Evolutionary conservation across 805 yeast genomes (phyloP).

Genomic region (Saturnispora galanensis): DNA sequence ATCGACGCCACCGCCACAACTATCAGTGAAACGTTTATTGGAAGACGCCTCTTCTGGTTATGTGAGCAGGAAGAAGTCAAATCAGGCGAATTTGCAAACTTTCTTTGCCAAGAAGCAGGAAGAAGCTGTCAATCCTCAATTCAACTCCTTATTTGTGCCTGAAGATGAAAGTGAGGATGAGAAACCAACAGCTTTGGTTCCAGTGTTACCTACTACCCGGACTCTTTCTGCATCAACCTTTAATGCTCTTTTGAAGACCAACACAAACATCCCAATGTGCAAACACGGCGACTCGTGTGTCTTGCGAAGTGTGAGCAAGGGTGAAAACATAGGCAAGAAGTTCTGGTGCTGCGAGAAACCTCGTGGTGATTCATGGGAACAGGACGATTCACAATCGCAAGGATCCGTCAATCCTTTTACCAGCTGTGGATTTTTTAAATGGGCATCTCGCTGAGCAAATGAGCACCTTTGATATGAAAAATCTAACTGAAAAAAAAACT

Average conservation of each 20-base stretch:
- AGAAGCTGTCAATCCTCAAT: neutral
- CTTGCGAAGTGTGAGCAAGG: slow-evolving; percentile 36
- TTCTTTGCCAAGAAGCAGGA: slow-evolving; percentile 1
- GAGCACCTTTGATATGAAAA: neutral
- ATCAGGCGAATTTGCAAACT: slow-evolving; percentile 8
- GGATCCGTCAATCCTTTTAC: slow-evolving; percentile 5
- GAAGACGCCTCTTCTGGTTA: slow-evolving; percentile 5
- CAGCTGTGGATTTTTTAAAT: slow-evolving; percentile 46
- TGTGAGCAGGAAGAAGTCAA: slow-evolving; percentile 15
- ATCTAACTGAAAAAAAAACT: too few species aligned
- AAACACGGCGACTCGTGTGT: slow-evolving; percentile 38
- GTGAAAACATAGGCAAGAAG: slow-evolving; percentile 36
- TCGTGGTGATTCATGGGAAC: slow-evolving; percentile 19
- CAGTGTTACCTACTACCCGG: neutral
- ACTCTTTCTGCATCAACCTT: slow-evolving; percentile 15
- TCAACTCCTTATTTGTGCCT: slow-evolving; percentile 11
- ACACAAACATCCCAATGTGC: slow-evolving; percentile 31
- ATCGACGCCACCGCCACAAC: neutral
- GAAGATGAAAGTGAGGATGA: slow-evolving; percentile 12
- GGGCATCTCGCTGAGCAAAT: slow-evolving; percentile 28
- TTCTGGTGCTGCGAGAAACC: slow-evolving; percentile 46
- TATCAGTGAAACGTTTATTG: slow-evolving; percentile 6
- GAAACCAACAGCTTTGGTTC: neutral
- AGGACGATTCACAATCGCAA: neutral
- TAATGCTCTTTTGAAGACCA: slow-evolving; percentile 14